phyloP scores from a whole-genome alignment of 805 yeast genomes.

The Tetrapisispora nanseiensis region DNA sequence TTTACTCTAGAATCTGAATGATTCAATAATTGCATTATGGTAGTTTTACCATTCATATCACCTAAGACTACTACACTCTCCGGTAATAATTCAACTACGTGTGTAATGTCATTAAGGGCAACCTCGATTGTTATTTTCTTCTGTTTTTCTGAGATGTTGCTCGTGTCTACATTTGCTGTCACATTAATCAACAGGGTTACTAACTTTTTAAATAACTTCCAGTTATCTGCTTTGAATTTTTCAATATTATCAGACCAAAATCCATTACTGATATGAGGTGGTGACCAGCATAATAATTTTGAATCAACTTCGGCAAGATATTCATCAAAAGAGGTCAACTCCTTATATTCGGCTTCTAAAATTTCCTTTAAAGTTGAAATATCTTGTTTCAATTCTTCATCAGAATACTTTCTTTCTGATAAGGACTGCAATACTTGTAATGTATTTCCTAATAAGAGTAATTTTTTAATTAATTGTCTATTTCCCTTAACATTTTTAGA shows the following conservation, averaged over 20 bases:
- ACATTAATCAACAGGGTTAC: conserved; percentile 38
- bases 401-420: conserved; percentile 86
- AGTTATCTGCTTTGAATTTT: conserved; percentile 68
- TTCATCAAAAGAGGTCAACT: conserved; percentile 86
- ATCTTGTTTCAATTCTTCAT: conserved; percentile 77
- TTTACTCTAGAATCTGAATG: conserved; percentile 78
- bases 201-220: conserved; percentile 59
- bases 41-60: conserved; percentile 56
- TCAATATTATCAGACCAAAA: conserved; percentile 82
- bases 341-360: conserved; percentile 64
- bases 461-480: conserved; percentile 49
- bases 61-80: conserved; percentile 47
- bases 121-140: conserved; percentile 41
- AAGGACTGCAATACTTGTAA: conserved; percentile 57
- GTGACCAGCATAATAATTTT: conserved; percentile 74
- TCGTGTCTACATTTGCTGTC: conserved; percentile 23
- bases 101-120: conserved; percentile 57
- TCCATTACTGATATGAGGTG: conserved; percentile 79
- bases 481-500: conserved; percentile 29
- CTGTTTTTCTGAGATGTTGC: conserved; percentile 28
- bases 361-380: conserved; percentile 46
- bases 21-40: conserved; percentile 76
- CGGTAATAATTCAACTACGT: conserved; percentile 51
- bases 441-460: conserved; percentile 67
- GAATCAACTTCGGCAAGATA: conserved; percentile 76